These are phyloP conservation scores for Phaffia rhodozyma DNA, from an alignment of 1,284 basidiomycete genomes.

Conservation along the genomic window DNA sequence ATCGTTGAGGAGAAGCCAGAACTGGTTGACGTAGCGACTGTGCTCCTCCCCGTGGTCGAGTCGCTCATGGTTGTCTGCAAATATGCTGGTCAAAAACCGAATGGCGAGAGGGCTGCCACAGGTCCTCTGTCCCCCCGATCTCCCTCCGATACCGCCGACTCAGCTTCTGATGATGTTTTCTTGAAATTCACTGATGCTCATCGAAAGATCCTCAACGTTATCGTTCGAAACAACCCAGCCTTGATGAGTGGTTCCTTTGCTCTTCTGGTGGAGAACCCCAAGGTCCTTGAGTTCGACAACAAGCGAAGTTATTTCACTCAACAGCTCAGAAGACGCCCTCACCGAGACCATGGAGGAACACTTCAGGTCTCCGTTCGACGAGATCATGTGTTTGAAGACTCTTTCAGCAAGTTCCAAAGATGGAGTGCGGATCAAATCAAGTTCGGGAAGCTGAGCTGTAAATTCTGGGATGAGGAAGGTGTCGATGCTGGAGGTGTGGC, in stretches of 20 bases:
- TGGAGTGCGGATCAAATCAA: slow-evolving; percentile 94
- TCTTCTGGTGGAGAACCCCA: slow-evolving; percentile 85
- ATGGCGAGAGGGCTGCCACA: slow-evolving; percentile 24
- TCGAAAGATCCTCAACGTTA: slow-evolving; percentile 86
- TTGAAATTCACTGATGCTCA: slow-evolving; percentile 89
- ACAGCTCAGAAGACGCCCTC: slow-evolving; percentile 76
- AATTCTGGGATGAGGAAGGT: slow-evolving; percentile 95
- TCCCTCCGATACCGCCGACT: slow-evolving; percentile 51
- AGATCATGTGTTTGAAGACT: slow-evolving; percentile 92
- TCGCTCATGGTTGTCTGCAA: slow-evolving; percentile 98
- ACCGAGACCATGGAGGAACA: slow-evolving; percentile 67
- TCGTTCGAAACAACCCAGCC: slow-evolving; percentile 96
- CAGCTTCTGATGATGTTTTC: slow-evolving; percentile 51
- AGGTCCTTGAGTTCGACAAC: slow-evolving; percentile 98
- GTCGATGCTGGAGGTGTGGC: slow-evolving; percentile 98
- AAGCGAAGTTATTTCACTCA: slow-evolving; percentile 98
- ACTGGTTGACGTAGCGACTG: slow-evolving; percentile 76
- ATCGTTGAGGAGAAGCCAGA: slow-evolving; percentile 67
- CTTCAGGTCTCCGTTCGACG: slow-evolving; percentile 87
- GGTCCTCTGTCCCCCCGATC: slow-evolving; percentile 22
- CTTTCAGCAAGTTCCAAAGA: slow-evolving; percentile 80
- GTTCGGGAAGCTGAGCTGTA: slow-evolving; percentile 90
- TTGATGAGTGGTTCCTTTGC: slow-evolving; percentile 98
- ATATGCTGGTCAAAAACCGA: slow-evolving; percentile 50
- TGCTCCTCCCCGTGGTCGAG: slow-evolving; percentile 82